A percentile compares a stretch with the other conserved stretches of the same genome.
These are phyloP conservation scores for Gamsiella multidivaricata DNA, from an alignment of 192 early-diverging fungal genomes.

Conservation along the genomic window DNA sequence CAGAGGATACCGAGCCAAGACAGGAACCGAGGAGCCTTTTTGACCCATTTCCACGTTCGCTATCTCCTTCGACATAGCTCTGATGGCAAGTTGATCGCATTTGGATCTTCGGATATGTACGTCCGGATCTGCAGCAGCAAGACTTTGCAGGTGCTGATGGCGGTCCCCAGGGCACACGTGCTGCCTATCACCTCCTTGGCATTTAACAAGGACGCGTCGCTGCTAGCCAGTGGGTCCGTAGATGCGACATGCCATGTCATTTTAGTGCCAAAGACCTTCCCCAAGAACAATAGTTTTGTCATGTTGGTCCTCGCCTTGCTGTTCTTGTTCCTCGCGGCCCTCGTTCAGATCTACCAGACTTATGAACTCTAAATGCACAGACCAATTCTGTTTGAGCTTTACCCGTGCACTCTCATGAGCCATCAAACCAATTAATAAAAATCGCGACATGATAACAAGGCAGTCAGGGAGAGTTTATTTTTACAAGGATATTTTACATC, in stretches of 20 bases:
- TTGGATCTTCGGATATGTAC: constrained; percentile 78
- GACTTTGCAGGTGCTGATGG: constrained; percentile 66
- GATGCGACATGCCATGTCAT: constrained; percentile 79
- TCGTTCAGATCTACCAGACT: constrained; percentile 37
- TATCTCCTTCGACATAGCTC: constrained; percentile 57
- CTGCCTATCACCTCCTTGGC: constrained; percentile 83
- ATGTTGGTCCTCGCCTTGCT: constrained; percentile 42
- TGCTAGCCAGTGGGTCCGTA: constrained; percentile 83
- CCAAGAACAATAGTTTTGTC: constrained; percentile 50
- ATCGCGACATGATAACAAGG: neutral
- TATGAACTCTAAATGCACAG: constrained; percentile 12
- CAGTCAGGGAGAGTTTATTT: neutral
- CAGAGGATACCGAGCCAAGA: too few species aligned
- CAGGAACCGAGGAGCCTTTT: too few species aligned
- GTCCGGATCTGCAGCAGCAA: constrained; percentile 74
- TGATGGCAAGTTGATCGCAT: constrained; percentile 76
- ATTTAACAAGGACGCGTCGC: constrained; percentile 72
- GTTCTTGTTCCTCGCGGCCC: constrained; percentile 43
- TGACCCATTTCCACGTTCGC: neutral
- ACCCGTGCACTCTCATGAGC: too few species aligned
- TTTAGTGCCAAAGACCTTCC: constrained; percentile 64
- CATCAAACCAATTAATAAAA: too few species aligned
- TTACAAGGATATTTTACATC: neutral
- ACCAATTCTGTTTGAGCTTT: too few species aligned
- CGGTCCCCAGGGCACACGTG: constrained; percentile 77